These are phyloP conservation scores for Alternaria sp. DNA, from an alignment of 2,329 filamentous ascomycete species.

Conservation along the genomic window DNA sequence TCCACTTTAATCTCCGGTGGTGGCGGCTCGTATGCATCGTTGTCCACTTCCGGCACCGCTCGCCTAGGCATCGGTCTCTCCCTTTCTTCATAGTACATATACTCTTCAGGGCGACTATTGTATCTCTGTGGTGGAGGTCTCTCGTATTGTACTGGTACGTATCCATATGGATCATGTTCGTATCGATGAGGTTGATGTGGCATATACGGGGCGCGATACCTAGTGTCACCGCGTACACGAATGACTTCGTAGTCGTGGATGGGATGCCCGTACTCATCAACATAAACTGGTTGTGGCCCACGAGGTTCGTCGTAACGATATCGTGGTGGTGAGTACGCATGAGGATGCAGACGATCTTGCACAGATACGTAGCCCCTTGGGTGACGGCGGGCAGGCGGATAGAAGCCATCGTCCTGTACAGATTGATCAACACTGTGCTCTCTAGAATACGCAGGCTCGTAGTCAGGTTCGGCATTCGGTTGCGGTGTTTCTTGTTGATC, in stretches of 20 bases:
- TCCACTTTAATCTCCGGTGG: slow-evolving; percentile 40
- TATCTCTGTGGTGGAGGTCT: slow-evolving; percentile 36
- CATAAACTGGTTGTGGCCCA: slow-evolving; percentile 40
- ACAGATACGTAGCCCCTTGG: slow-evolving; percentile 46
- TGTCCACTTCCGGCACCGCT: slow-evolving; percentile 29
- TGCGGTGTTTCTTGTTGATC: slow-evolving; percentile 49
- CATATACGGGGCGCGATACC: slow-evolving; percentile 18
- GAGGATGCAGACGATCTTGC: slow-evolving; percentile 38
- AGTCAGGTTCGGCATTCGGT: slow-evolving; percentile 39
- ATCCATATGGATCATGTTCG: slow-evolving; percentile 41
- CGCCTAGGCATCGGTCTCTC: slow-evolving; percentile 32
- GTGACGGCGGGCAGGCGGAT: slow-evolving; percentile 27
- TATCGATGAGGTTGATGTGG: slow-evolving; percentile 34
- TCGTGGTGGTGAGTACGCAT: slow-evolving; percentile 40
- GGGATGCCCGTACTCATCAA: slow-evolving; percentile 44
- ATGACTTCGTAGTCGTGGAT: slow-evolving; percentile 44
- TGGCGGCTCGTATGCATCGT: slow-evolving; percentile 36
- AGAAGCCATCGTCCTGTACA: slow-evolving; percentile 37
- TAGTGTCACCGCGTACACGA: slow-evolving; percentile 38
- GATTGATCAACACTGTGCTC: slow-evolving; percentile 44
- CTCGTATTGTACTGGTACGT: slow-evolving; percentile 41
- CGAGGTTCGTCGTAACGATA: slow-evolving; percentile 42
- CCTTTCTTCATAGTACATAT: slow-evolving; percentile 46
- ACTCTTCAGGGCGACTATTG: slow-evolving; percentile 35
- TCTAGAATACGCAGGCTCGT: slow-evolving; percentile 40